Conservation (phyloP, 306 rosid species). For the Benincasa hispida region DNA sequence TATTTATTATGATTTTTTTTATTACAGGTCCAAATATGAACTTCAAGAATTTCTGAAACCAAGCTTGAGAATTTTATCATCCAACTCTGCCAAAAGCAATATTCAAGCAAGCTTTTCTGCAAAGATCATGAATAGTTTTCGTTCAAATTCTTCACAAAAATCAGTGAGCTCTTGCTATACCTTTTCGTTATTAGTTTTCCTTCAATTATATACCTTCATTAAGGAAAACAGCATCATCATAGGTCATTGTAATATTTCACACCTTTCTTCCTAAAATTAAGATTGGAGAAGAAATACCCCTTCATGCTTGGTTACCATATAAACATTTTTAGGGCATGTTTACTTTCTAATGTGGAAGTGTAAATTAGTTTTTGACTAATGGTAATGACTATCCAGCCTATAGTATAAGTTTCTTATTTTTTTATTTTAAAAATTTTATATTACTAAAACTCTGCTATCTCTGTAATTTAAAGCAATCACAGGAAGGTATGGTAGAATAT, state of each 20-base stretch:
- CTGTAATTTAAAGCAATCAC: slow-evolving; percentile 31
- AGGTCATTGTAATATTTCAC: not conserved
- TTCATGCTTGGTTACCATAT: not conserved
- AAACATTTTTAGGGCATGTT: not conserved
- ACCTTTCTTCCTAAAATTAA: not conserved
- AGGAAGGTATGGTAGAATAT: slow-evolving; percentile 93
- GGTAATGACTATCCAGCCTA: not conserved
- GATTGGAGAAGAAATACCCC: not conserved
- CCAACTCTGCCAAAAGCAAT: slow-evolving; percentile 33
- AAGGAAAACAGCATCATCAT: not conserved
- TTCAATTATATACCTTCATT: not conserved
- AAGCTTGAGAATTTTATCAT: slow-evolving; percentile 71
- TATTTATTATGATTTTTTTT: not conserved
- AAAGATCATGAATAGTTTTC: slow-evolving; percentile 43
- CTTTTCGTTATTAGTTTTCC: not conserved
- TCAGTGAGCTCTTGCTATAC: slow-evolving; percentile 31
- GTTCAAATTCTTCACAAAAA: slow-evolving; percentile 34
- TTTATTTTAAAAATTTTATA: not conserved
- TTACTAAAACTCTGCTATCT: not conserved
- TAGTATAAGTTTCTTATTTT: too few relatives aligned
- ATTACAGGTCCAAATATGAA: slow-evolving; percentile 79
- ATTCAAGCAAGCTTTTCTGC: slow-evolving; percentile 39
- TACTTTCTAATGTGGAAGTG: not conserved
- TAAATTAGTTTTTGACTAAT: not conserved
- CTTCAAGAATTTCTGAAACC: slow-evolving; percentile 85